Evolutionary conservation across 2,329 filamentous ascomycete species (phyloP).

Genomic region (Penicillium sp.): DNA sequence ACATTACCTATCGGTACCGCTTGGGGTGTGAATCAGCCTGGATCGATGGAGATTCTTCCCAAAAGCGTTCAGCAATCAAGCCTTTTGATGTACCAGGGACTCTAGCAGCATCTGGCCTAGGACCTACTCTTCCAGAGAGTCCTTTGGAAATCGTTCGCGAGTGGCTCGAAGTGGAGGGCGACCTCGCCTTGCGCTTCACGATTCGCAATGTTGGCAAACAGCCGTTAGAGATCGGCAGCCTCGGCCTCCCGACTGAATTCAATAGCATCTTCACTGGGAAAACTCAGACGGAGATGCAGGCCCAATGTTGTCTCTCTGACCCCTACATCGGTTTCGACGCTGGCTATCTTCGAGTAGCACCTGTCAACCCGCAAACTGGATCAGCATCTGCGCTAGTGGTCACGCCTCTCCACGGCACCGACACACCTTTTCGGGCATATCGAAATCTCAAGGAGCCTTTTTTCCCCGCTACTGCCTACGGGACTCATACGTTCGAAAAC

Average conservation of each 20-base stretch:
- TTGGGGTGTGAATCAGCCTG: background rate
- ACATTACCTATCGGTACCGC: background rate
- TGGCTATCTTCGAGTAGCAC: conserved; percentile 61
- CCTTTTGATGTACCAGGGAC: background rate
- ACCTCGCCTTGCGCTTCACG: conserved; percentile 59
- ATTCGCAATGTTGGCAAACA: conserved; percentile 51
- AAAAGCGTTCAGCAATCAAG: background rate
- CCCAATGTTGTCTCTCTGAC: conserved; percentile 60
- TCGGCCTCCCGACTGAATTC: conserved; percentile 65
- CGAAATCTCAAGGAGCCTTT: conserved; percentile 55
- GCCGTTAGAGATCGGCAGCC: conserved; percentile 58
- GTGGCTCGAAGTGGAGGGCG: conserved; percentile 56
- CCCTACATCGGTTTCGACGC: conserved; percentile 66
- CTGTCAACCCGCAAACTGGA: conserved; percentile 48
- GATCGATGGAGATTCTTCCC: background rate
- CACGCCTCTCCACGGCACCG: conserved; percentile 52
- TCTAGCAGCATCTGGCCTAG: background rate
- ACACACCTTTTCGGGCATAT: conserved; percentile 61
- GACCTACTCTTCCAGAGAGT: conserved; percentile 40
- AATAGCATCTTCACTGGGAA: conserved; percentile 66
- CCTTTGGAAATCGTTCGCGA: conserved; percentile 56
- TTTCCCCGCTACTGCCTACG: conserved; percentile 50
- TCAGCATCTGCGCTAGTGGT: conserved; percentile 60
- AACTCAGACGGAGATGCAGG: conserved; percentile 53
- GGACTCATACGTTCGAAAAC: conserved; percentile 63